These are phyloP conservation scores for Bothriochloa decipiens DNA, from an alignment of 176 grass and related monocot genomes.

Conservation along the genomic window DNA sequence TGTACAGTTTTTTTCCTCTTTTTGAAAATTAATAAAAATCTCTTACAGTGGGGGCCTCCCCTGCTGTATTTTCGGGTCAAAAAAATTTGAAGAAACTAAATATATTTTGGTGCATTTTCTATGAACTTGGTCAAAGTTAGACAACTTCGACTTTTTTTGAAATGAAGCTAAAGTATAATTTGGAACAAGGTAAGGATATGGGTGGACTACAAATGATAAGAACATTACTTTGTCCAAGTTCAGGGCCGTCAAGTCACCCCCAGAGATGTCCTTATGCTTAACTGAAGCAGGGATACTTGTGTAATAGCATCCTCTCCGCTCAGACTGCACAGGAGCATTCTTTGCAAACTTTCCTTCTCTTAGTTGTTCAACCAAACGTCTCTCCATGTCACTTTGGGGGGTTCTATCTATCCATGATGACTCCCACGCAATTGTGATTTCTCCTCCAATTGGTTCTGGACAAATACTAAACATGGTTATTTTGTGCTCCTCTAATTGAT, in stretches of 20 bases:
- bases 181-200: background rate
- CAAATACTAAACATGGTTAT: slow-evolving; percentile 29
- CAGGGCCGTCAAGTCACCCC: slow-evolving; percentile 75
- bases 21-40: too few species aligned
- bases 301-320: slow-evolving; percentile 76
- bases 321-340: slow-evolving; percentile 40
- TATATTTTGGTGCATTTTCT: background rate
- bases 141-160: background rate
- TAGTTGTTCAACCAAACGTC: slow-evolving; percentile 71
- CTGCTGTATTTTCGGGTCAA: too few species aligned
- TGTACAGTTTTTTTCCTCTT: too few species aligned
- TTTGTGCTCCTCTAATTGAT: background rate
- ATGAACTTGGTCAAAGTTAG: background rate
- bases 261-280: slow-evolving; percentile 62
- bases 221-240: slow-evolving; percentile 94
- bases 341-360: slow-evolving; percentile 63
- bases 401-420: slow-evolving; percentile 65
- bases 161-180: background rate
- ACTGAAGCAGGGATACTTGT: slow-evolving; percentile 76
- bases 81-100: background rate
- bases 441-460: slow-evolving; percentile 83
- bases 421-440: slow-evolving; percentile 82
- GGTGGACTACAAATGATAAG: slow-evolving; percentile 17
- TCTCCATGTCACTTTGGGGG: slow-evolving; percentile 74
- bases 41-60: too few species aligned